A percentile compares a stretch with the other conserved stretches of the same genome.
Conservation (phyloP, 495 filamentous ascomycete species). For the Talaromyces liani region DNA sequence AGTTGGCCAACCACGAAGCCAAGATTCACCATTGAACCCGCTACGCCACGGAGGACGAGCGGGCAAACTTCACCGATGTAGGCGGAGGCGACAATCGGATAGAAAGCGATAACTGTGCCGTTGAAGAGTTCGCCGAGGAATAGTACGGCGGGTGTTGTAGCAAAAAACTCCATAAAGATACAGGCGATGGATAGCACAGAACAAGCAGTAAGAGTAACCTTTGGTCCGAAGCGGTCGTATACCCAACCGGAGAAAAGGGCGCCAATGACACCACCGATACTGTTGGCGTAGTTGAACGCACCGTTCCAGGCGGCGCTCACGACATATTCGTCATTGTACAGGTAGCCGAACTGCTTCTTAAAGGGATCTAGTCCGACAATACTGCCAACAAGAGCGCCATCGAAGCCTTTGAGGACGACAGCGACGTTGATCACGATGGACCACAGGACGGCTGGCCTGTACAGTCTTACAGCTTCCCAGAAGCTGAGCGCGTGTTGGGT, state of each 20-base stretch:
- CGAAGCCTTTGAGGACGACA: slow-evolving; percentile 23
- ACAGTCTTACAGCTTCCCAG: slow-evolving; percentile 19
- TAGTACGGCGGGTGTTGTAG: slow-evolving; percentile 20
- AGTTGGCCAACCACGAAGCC: slow-evolving; percentile 32
- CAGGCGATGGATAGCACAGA: slow-evolving; percentile 23
- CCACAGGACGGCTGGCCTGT: slow-evolving; percentile 26
- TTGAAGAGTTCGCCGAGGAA: slow-evolving; percentile 29
- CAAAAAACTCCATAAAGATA: slow-evolving; percentile 32
- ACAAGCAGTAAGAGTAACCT: slow-evolving; percentile 22
- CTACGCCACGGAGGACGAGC: slow-evolving; percentile 31
- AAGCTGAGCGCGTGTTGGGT: slow-evolving; percentile 21
- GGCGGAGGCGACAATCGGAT: slow-evolving; percentile 27
- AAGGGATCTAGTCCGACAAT: slow-evolving; percentile 26
- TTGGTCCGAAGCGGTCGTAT: slow-evolving; percentile 25
- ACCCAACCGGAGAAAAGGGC: slow-evolving; percentile 34
- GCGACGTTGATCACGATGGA: slow-evolving; percentile 24
- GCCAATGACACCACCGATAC: slow-evolving; percentile 57
- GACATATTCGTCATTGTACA: slow-evolving; percentile 18
- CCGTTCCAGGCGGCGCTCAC: slow-evolving; percentile 22
- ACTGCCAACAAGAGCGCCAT: slow-evolving; percentile 22
- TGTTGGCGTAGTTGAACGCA: slow-evolving; percentile 64
- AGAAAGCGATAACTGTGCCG: slow-evolving; percentile 28
- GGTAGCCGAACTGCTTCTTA: slow-evolving; percentile 24
- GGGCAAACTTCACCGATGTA: slow-evolving; percentile 32
- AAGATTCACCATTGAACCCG: slow-evolving; percentile 31